A percentile compares a stretch with the other conserved stretches of the same genome.
Conservation (phyloP, 2,329 filamentous ascomycete species). For the Parafenestella ontariensis region DNA sequence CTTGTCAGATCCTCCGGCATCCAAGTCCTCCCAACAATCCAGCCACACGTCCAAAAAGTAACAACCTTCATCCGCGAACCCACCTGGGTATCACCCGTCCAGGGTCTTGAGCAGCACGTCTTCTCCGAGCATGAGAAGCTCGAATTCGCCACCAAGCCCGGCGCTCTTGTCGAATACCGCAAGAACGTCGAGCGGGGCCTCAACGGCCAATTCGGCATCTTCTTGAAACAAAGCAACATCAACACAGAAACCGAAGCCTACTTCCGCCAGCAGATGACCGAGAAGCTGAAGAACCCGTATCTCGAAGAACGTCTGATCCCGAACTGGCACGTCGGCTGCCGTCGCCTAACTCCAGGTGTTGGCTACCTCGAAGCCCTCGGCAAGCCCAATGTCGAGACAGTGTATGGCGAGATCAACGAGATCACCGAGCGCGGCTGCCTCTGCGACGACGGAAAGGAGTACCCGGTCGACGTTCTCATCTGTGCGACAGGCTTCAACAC, state of each 20-base stretch:
- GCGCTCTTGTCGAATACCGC: conserved; percentile 50
- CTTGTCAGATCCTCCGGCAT: conserved; percentile 59
- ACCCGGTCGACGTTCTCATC: conserved; percentile 47
- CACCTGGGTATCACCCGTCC: conserved; percentile 58
- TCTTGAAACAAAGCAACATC: conserved; percentile 52
- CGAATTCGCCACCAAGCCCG: conserved; percentile 53
- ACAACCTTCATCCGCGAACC: conserved; percentile 60
- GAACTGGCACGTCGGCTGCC: conserved; percentile 49
- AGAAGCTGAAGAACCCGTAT: conserved; percentile 41
- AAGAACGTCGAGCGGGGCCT: conserved; percentile 56
- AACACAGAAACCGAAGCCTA: conserved; percentile 52
- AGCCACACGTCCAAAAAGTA: conserved; percentile 53
- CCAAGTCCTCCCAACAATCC: conserved; percentile 60
- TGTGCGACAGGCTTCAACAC: conserved; percentile 50
- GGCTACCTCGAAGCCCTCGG: conserved; percentile 53
- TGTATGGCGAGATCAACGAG: conserved; percentile 48
- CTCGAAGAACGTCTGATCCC: conserved; percentile 45
- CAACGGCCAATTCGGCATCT: conserved; percentile 57
- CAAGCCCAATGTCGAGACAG: conserved; percentile 51
- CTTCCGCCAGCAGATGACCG: conserved; percentile 57
- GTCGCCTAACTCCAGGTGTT: conserved; percentile 54
- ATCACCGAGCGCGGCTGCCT: conserved; percentile 50
- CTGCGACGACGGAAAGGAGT: conserved; percentile 43
- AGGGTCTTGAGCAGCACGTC: conserved; percentile 53
- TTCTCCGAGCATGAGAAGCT: conserved; percentile 52